phyloP scores from a whole-genome alignment of 208 protist species.

The Wallacemonas sp. region DNA sequence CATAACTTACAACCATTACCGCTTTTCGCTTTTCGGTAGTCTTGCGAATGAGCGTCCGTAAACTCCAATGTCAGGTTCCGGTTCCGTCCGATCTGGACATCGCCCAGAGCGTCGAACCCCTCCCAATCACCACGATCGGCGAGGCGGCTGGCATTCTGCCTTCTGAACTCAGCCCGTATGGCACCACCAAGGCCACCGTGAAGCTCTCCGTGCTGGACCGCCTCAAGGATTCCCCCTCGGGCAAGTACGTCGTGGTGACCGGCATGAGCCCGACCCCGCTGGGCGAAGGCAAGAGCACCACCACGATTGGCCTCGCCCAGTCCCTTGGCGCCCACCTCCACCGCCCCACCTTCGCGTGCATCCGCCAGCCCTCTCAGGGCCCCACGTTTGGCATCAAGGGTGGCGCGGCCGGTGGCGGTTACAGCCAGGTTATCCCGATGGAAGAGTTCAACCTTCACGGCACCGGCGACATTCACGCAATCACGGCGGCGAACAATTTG shows the following conservation, averaged over 20 bases:
- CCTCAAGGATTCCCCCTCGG: constrained; percentile 65
- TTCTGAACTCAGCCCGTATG: constrained; percentile 93
- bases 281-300: constrained; percentile 98
- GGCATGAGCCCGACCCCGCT: constrained; percentile 93
- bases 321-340: constrained; percentile 96
- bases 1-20: constrained; percentile 14
- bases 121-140: constrained; percentile 77
- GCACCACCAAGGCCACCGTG: constrained; percentile 91
- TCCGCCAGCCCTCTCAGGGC: constrained; percentile 97
- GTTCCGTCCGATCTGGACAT: constrained; percentile 96
- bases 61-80: constrained; percentile 54
- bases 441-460: constrained; percentile 99
- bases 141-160: constrained; percentile 78
- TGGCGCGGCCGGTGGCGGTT: constrained; percentile 97
- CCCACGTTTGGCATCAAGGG: constrained; percentile 97
- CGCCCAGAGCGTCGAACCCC: constrained; percentile 78
- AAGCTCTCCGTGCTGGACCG: constrained; percentile 87
- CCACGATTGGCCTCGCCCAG: constrained; percentile 96
- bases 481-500: constrained; percentile 97
- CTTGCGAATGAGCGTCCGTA: constrained; percentile 51
- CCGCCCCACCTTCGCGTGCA: constrained; percentile 93
- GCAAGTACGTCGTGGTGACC: constrained; percentile 97
- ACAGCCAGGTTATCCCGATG: constrained; percentile 97
- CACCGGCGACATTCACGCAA: constrained; percentile 98
- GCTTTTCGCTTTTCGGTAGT: constrained; percentile 15